These are phyloP conservation scores for Cryphonectria naterciae DNA, from an alignment of 2,329 filamentous ascomycete genomes.

Conservation along the genomic window DNA sequence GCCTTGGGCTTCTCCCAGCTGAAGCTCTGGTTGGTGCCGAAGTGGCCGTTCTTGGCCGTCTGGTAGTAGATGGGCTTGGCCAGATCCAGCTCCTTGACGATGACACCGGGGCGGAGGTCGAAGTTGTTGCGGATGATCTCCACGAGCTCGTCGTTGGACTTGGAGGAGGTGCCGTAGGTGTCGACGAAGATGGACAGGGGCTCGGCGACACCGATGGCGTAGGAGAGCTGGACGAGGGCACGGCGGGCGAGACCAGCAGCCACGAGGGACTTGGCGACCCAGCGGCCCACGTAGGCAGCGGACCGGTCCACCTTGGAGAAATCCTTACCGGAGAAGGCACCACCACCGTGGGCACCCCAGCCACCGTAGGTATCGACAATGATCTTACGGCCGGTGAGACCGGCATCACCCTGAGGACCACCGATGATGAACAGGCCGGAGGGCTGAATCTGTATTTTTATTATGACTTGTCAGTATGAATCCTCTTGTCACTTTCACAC, in stretches of 20 bases:
- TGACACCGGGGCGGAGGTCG: constrained; percentile 96
- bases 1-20: constrained; percentile 97
- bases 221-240: constrained; percentile 95
- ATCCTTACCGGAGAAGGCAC: constrained; percentile 99
- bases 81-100: constrained; percentile 95
- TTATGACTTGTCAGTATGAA: constrained; percentile 12
- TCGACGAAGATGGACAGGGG: constrained; percentile 98
- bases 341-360: constrained; percentile 99
- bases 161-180: constrained; percentile 91
- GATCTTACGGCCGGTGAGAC: constrained; percentile 99
- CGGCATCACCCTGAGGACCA: constrained; percentile 97
- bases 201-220: constrained; percentile 98
- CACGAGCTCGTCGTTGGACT: constrained; percentile 90
- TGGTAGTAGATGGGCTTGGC: constrained; percentile 96
- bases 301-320: constrained; percentile 99
- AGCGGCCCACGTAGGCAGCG: constrained; percentile 94
- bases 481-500: background rate
- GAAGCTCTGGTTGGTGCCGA: constrained; percentile 95
- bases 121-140: constrained; percentile 96
- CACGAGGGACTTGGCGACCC: constrained; percentile 99
- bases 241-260: constrained; percentile 86
- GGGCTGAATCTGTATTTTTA: constrained; percentile 73
- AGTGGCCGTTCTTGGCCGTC: constrained; percentile 99
- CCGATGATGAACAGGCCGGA: constrained; percentile 99
- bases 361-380: constrained; percentile 99